Evolutionary conservation across 192 early-diverging fungal genomes (phyloP), one percentile per base, ranked within the genome.

Genomic region (Umbelopsis isabellina): DNA sequence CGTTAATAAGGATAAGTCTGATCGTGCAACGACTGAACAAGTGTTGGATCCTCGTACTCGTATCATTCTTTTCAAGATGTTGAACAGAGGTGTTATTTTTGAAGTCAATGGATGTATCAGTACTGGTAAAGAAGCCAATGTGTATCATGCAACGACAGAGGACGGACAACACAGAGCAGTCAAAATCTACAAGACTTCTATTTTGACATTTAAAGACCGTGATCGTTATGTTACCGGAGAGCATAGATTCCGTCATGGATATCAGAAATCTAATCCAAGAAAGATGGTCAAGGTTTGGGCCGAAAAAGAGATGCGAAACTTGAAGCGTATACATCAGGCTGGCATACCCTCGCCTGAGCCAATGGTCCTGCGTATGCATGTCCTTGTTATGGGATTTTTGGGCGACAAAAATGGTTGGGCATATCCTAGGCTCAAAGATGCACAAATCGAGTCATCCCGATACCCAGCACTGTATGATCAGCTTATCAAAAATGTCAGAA

Each of bases 221-320:
- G 96, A 99, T 83, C 89, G 96, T 18, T 99, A 99, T 75, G 96
- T 99, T 33, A 86, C 91, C 0, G 97, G 96, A 69, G 97, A 99
- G 79, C 93, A 90, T 76, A 88, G 97, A 55, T 99, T 98, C 87
- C 83, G 95, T 16, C 91, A 97, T 79, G 97, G 97, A 21, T 98
- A 98, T 77, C 89, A 85, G 68, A 92, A 92, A 71, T 90, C 89
- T 76, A 98, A 99, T 75, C 95, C 97, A 27, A 85, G 96, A 68
- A 99, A 99, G 83, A 99, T 99, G 97, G 96, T 99, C 67, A 92
- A 94, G 78, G 78, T 95, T 45, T 99, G 97, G 97, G 97, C 97
- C 0, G 97, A 99, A 75, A 99, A 99, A 82, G 96, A 99, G 78
- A 97, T 99, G 96, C 86, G 97, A 68, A 99, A 99, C 73, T 82